Conservation (phyloP, 345 rosid genomes). For the Corymbia maculata region DNA sequence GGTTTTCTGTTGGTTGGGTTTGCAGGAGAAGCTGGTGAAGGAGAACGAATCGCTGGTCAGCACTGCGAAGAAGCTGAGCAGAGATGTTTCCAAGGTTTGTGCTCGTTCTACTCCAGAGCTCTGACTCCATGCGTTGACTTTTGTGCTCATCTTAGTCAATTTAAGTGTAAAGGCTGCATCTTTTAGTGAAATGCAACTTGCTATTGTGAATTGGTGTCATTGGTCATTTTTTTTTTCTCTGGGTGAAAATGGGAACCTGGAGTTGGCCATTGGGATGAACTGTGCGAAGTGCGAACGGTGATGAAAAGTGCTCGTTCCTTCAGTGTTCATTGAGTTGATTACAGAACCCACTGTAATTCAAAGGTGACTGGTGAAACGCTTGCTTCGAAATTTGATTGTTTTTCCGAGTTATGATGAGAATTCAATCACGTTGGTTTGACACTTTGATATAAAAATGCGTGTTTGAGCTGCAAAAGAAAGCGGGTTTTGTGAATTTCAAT, state of each 20-base stretch:
- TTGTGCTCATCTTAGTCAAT: not conserved
- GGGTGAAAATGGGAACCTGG: not conserved
- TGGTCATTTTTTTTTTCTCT: not conserved
- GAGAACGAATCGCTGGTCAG: constrained; percentile 54
- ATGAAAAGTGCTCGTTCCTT: not conserved
- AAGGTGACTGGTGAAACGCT: not conserved
- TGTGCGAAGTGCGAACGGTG: not conserved
- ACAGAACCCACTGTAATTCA: not conserved
- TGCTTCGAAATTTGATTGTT: not conserved
- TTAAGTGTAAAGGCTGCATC: not conserved
- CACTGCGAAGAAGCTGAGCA: constrained; percentile 76
- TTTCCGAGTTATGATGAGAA: not conserved
- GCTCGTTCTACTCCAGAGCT: not conserved
- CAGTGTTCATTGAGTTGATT: not conserved
- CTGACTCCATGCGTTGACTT: not conserved
- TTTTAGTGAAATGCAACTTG: not conserved
- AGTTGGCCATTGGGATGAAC: not conserved
- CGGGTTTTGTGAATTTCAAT: not conserved
- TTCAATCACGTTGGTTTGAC: not conserved
- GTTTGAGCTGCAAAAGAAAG: not conserved
- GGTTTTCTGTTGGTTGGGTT: not conserved
- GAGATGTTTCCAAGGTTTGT: constrained; percentile 87
- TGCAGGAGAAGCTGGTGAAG: constrained; percentile 62
- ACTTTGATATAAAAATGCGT: not conserved
- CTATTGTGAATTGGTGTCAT: not conserved